These are phyloP conservation scores for Laguncularia racemosa DNA, from an alignment of 345 rosid species.

Conservation along the genomic window DNA sequence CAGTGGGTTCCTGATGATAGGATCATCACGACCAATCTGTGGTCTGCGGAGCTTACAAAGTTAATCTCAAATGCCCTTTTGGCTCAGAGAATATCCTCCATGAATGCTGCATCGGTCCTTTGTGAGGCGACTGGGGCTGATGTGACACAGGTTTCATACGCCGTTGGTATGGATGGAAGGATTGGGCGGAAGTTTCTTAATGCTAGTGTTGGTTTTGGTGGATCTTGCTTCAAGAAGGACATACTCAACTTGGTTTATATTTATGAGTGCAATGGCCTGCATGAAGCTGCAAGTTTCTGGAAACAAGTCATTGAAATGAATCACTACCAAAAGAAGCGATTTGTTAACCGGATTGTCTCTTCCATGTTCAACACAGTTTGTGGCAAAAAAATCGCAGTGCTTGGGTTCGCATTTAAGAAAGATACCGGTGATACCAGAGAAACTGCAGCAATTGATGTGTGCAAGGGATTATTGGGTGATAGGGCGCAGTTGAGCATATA, in stretches of 20 bases:
- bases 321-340: slow-evolving; percentile 67
- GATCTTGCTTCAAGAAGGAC: slow-evolving; percentile 84
- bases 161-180: slow-evolving; percentile 68
- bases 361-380: slow-evolving; percentile 84
- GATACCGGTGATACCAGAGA: slow-evolving; percentile 84
- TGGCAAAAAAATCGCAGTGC: slow-evolving; percentile 59
- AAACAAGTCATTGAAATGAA: slow-evolving; percentile 77
- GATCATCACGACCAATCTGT: slow-evolving; percentile 65
- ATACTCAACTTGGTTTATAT: slow-evolving; percentile 69
- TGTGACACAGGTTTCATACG: slow-evolving; percentile 56
- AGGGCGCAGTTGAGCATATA: slow-evolving; percentile 65
- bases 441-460: slow-evolving; percentile 77
- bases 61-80: slow-evolving; percentile 82
- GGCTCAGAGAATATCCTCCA: slow-evolving; percentile 84
- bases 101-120: slow-evolving; percentile 80
- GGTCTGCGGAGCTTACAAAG: slow-evolving; percentile 92
- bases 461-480: slow-evolving; percentile 71
- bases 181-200: slow-evolving; percentile 75
- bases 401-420: slow-evolving; percentile 90
- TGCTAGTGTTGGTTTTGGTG: slow-evolving; percentile 85
- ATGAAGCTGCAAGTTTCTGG: slow-evolving; percentile 75
- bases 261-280: slow-evolving; percentile 73
- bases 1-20: slow-evolving; percentile 74
- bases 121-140: slow-evolving; percentile 88
- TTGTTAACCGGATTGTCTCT: slow-evolving; percentile 64